These are phyloP conservation scores for Austropuccinia psidii DNA, from an alignment of 1,284 basidiomycete genomes.

Conservation along the genomic window DNA sequence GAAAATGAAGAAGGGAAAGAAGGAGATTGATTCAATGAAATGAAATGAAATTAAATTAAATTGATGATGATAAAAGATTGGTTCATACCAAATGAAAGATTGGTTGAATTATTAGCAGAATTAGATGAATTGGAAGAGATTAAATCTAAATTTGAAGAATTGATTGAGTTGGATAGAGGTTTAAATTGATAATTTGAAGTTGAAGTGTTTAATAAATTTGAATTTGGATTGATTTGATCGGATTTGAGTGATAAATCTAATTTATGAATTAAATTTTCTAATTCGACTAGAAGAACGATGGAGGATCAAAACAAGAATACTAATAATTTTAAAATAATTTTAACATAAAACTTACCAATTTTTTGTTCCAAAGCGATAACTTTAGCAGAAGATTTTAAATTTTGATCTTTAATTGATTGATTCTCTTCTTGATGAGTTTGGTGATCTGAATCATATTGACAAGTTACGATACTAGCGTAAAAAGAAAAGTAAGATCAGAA, in stretches of 20 bases:
- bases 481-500: neutral
- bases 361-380: conserved; percentile 7
- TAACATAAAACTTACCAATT: neutral
- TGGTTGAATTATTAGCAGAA: neutral
- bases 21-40: neutral
- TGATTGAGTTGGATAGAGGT: neutral
- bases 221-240: neutral
- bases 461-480: neutral
- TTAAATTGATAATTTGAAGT: neutral
- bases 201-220: neutral
- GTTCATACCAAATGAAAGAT: neutral
- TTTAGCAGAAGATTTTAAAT: neutral
- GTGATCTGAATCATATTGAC: conserved; percentile 11
- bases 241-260: conserved; percentile 7
- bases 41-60: neutral
- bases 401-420: neutral
- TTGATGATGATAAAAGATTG: neutral
- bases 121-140: neutral
- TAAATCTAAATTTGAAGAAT: neutral
- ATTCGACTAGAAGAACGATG: neutral
- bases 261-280: conserved; percentile 8
- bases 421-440: neutral
- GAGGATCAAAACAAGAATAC: neutral
- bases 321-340: neutral
- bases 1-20: neutral